Conservation (phyloP, 2,329 filamentous ascomycete species). For the Rhinocladiella mackenziei region DNA sequence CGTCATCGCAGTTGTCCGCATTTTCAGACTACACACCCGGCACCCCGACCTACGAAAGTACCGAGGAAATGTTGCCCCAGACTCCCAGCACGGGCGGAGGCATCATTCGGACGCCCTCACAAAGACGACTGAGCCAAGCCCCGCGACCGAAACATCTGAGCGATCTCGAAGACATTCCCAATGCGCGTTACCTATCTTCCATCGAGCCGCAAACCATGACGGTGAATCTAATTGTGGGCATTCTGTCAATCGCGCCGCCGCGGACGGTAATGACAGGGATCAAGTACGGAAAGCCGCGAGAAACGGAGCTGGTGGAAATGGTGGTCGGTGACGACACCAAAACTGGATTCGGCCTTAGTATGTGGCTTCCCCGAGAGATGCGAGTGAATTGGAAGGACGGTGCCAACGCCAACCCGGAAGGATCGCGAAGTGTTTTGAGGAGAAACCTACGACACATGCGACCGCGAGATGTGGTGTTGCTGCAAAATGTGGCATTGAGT, state of each 20-base stretch:
- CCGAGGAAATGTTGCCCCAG: constrained; percentile 26
- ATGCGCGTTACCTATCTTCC: constrained; percentile 58
- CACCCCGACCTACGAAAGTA: constrained; percentile 29
- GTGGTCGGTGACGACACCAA: constrained; percentile 81
- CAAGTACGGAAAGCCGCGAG: constrained; percentile 42
- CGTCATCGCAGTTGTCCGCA: constrained; percentile 56
- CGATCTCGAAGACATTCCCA: constrained; percentile 67
- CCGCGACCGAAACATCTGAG: constrained; percentile 44
- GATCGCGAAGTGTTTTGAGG: constrained; percentile 35
- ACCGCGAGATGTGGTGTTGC: constrained; percentile 70
- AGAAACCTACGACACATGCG: constrained; percentile 50
- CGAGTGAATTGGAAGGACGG: constrained; percentile 28
- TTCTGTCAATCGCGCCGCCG: constrained; percentile 67
- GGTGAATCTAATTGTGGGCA: constrained; percentile 72
- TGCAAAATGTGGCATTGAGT: constrained; percentile 74
- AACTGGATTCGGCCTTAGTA: constrained; percentile 74
- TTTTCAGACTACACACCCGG: constrained; percentile 26
- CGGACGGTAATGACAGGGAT: constrained; percentile 64
- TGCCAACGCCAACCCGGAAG: constrained; percentile 29
- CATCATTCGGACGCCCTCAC: constrained; percentile 27
- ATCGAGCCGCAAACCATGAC: constrained; percentile 78
- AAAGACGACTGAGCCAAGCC: constrained; percentile 24
- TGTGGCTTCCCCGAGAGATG: constrained; percentile 61
- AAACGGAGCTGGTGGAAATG: constrained; percentile 67
- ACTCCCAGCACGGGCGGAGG: constrained; percentile 18